These are phyloP conservation scores for Fusarium dimerum DNA, from an alignment of 2,329 filamentous ascomycete species.

Conservation along the genomic window DNA sequence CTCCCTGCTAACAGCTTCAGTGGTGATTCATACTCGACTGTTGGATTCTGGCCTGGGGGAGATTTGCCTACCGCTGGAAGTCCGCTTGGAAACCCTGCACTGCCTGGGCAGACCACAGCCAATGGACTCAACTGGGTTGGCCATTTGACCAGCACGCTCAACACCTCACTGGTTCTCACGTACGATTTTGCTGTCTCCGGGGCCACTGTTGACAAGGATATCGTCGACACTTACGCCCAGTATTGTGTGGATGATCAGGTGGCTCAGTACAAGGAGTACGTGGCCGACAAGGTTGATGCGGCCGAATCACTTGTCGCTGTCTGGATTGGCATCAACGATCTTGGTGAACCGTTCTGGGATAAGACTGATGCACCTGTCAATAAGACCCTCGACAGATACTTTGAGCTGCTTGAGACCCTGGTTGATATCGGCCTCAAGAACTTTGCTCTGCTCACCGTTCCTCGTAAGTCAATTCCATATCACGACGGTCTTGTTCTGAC, in stretches of 20 bases:
- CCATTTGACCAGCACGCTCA: slow-evolving; percentile 14
- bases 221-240: slow-evolving; percentile 19
- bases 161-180: slow-evolving; percentile 15
- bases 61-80: slow-evolving; percentile 9
- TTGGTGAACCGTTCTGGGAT: slow-evolving; percentile 22
- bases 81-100: slow-evolving; percentile 17
- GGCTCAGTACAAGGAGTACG: slow-evolving; percentile 17
- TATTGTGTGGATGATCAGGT: slow-evolving; percentile 21
- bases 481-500: neutral
- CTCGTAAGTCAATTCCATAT: neutral
- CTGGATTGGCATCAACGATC: slow-evolving; percentile 25
- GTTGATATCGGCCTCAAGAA: slow-evolving; percentile 9
- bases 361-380: slow-evolving; percentile 11
- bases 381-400: slow-evolving; percentile 15
- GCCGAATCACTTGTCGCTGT: slow-evolving; percentile 11
- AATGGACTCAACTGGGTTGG: slow-evolving; percentile 24
- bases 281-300: slow-evolving; percentile 3
- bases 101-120: slow-evolving; percentile 20
- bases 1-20: neutral
- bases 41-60: slow-evolving; percentile 19
- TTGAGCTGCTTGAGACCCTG: slow-evolving; percentile 16
- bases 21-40: slow-evolving; percentile 23
- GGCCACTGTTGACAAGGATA: slow-evolving; percentile 21
- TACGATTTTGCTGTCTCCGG: slow-evolving; percentile 24
- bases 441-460: slow-evolving; percentile 15